Evolutionary conservation across 495 filamentous ascomycete genomes (phyloP).

Genomic region (Penicillium desertorum): DNA sequence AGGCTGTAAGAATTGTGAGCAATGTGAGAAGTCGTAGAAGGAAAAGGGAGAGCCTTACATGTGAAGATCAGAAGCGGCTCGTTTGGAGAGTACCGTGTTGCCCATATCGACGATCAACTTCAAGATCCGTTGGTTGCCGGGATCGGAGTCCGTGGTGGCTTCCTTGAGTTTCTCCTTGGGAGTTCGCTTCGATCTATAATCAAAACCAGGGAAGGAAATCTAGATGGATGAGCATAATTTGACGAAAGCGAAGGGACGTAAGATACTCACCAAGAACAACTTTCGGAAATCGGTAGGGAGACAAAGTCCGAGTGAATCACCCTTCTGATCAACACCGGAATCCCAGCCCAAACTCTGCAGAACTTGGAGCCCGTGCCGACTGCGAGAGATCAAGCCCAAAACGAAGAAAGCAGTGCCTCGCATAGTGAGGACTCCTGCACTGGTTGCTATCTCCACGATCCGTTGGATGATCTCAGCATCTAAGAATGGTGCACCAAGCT

Average conservation of each 20-base stretch:
- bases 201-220: constrained; percentile 41
- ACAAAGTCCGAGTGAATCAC: constrained; percentile 81
- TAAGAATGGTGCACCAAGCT: constrained; percentile 89
- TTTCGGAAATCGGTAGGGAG: constrained; percentile 75
- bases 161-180: constrained; percentile 44
- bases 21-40: neutral
- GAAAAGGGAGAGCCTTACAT: constrained; percentile 34
- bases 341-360: constrained; percentile 87
- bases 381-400: constrained; percentile 86
- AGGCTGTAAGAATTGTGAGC: constrained; percentile 45
- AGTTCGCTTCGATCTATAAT: constrained; percentile 37
- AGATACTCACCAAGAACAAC: constrained; percentile 63
- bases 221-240: constrained; percentile 19
- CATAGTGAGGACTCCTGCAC: constrained; percentile 83
- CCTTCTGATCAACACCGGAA: constrained; percentile 78
- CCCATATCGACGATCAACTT: constrained; percentile 81
- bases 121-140: constrained; percentile 69
- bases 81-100: constrained; percentile 82
- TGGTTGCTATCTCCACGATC: constrained; percentile 83
- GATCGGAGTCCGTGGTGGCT: constrained; percentile 60
- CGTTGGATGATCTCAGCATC: constrained; percentile 79
- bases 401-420: constrained; percentile 97
- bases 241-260: constrained; percentile 13
- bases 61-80: constrained; percentile 70
- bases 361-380: constrained; percentile 87